Conservation (phyloP, 2,329 filamentous ascomycete genomes). For the Whalleya microplaca region DNA sequence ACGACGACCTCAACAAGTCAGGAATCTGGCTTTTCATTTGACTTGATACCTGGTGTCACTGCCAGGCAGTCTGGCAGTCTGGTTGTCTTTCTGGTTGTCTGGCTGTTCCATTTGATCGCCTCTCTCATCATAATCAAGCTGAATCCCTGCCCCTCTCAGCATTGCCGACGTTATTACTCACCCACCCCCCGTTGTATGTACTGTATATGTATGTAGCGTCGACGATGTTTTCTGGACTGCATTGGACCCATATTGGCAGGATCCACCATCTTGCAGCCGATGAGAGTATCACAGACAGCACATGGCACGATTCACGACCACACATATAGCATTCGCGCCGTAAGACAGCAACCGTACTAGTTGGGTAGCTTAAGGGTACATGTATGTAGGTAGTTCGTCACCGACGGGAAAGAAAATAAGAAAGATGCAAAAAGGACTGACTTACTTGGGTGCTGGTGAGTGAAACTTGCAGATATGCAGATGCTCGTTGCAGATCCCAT, state of each 20-base stretch:
- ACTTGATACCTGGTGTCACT: neutral
- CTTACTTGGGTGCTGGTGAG: neutral
- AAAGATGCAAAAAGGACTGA: neutral
- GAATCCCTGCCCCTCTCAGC: neutral
- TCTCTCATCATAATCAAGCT: neutral
- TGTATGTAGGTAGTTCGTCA: neutral
- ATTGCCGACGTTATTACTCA: neutral
- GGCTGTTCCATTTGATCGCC: neutral
- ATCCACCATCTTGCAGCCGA: conserved; percentile 1
- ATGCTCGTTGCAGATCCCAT: neutral
- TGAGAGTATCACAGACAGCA: neutral
- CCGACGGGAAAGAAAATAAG: neutral
- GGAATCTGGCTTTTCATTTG: neutral
- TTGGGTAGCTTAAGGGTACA: neutral
- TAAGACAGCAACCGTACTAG: neutral
- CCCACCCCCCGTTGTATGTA: neutral
- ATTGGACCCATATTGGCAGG: neutral
- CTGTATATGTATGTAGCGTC: neutral
- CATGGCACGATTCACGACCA: neutral
- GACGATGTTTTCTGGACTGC: neutral
- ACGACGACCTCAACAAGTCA: neutral
- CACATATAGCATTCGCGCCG: neutral
- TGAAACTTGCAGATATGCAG: neutral
- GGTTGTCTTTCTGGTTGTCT: no score
- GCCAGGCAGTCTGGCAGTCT: no score